phyloP scores from a whole-genome alignment of 805 yeast genomes.

The Teunomyces pallodes region DNA sequence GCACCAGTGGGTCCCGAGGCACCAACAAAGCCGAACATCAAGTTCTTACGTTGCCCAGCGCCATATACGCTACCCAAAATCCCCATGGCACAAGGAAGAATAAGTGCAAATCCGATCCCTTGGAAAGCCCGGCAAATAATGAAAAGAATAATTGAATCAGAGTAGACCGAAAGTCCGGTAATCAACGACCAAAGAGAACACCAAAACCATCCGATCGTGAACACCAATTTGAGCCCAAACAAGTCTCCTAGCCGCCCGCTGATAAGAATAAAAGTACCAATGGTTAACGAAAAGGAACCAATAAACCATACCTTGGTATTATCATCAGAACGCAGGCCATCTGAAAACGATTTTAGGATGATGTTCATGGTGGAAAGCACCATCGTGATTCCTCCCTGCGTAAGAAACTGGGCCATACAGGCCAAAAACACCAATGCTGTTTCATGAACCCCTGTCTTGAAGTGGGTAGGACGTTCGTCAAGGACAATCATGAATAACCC shows the following conservation, averaged over 20 bases:
- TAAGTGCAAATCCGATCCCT: constrained; percentile 61
- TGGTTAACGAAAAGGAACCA: constrained; percentile 68
- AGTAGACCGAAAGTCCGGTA: constrained; percentile 55
- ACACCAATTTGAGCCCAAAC: constrained; percentile 57
- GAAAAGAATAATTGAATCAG: constrained; percentile 49
- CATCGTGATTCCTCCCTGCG: constrained; percentile 39
- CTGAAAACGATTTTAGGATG: constrained; percentile 25
- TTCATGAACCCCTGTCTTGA: constrained; percentile 24
- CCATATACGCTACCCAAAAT: constrained; percentile 45
- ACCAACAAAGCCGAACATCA: constrained; percentile 56
- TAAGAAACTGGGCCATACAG: constrained; percentile 34
- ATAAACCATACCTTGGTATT: constrained; percentile 49
- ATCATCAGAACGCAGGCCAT: not conserved
- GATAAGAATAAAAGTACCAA: constrained; percentile 68
- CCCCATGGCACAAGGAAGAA: constrained; percentile 61
- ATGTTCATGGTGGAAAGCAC: constrained; percentile 38
- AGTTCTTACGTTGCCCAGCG: constrained; percentile 46
- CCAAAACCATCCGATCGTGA: constrained; percentile 57
- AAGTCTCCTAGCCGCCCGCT: constrained; percentile 74
- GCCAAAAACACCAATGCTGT: constrained; percentile 18
- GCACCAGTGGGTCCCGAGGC: constrained; percentile 66
- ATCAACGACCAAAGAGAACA: constrained; percentile 56
- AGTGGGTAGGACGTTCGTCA: constrained; percentile 13
- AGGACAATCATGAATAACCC: not conserved
- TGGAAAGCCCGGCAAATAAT: constrained; percentile 50